phyloP scores from a whole-genome alignment of 768 basidiomycete genomes.

The Termitomyces heimii region DNA sequence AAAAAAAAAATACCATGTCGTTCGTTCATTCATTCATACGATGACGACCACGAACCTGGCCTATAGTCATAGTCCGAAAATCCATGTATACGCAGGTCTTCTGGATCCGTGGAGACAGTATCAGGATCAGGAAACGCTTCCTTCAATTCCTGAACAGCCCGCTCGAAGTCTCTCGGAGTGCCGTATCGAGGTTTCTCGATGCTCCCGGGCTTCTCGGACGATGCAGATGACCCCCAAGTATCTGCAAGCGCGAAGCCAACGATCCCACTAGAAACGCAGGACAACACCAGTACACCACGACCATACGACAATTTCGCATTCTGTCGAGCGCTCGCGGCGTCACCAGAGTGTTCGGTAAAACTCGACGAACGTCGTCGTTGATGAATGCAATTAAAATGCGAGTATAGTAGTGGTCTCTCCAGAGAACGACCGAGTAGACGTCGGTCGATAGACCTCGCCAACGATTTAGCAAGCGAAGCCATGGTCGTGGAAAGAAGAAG shows the following conservation, averaged over 20 bases:
- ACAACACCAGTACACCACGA: constrained; percentile 2
- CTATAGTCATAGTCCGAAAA: constrained; percentile 47
- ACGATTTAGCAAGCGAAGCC: constrained; percentile 4
- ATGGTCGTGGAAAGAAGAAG: constrained; percentile 11
- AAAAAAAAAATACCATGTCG: not conserved
- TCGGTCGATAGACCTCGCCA: not conserved
- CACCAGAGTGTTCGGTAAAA: not conserved
- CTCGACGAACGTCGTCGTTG: not conserved
- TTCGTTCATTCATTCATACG: too few species aligned
- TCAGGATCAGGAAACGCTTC: constrained; percentile 28
- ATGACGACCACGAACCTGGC: constrained; percentile 31
- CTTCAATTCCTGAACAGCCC: constrained; percentile 47
- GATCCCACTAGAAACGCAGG: constrained; percentile 10
- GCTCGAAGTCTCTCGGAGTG: constrained; percentile 42
- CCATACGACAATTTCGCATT: not conserved
- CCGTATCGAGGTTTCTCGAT: constrained; percentile 33
- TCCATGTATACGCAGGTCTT: constrained; percentile 49
- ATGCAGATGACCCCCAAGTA: not conserved
- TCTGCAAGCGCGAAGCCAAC: constrained; percentile 11
- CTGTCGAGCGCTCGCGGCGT: not conserved
- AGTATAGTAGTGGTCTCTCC: not conserved
- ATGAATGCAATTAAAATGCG: not conserved
- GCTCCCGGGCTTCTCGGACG: not conserved
- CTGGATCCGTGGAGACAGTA: constrained; percentile 43
- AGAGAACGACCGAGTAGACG: not conserved